A percentile compares a stretch with the other conserved stretches of the same genome.
Conservation (phyloP, 169 alveolate genomes). For the Plasmodium falciparum region DNA sequence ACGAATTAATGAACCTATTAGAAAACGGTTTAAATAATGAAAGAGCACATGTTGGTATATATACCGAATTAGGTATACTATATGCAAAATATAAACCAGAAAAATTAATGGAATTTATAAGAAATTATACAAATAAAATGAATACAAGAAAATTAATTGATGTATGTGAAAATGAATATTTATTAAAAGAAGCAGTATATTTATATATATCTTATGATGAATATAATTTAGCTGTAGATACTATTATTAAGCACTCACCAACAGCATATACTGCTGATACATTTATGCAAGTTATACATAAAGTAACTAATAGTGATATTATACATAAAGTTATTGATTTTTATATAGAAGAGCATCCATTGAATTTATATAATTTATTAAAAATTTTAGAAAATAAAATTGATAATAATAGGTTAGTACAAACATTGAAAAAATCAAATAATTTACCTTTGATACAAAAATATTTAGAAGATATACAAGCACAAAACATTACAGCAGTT, state of each 20-base stretch:
- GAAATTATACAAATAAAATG: slow-evolving; percentile 61
- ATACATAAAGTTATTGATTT: slow-evolving; percentile 98
- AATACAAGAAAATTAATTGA: slow-evolving; percentile 80
- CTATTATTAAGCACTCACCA: slow-evolving; percentile 88
- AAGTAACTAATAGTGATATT: slow-evolving; percentile 94
- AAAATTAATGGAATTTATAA: slow-evolving; percentile 91
- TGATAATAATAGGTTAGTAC: slow-evolving; percentile 95
- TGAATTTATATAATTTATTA: slow-evolving; percentile 94
- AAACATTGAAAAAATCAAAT: slow-evolving; percentile 88
- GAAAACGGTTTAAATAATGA: slow-evolving; percentile 81
- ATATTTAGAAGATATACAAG: slow-evolving; percentile 86
- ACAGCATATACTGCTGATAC: slow-evolving; percentile 89
- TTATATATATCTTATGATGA: slow-evolving; percentile 97
- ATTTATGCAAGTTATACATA: slow-evolving; percentile 78
- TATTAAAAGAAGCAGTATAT: slow-evolving; percentile 97
- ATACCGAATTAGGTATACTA: slow-evolving; percentile 99
- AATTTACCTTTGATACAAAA: slow-evolving; percentile 89
- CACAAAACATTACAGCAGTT: slow-evolving; percentile 92
- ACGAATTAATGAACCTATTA: slow-evolving; percentile 81
- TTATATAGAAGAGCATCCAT: slow-evolving; percentile 99
- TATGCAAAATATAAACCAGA: slow-evolving; percentile 98
- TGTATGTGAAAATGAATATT: slow-evolving; percentile 90
- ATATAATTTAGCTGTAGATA: slow-evolving; percentile 97
- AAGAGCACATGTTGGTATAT: slow-evolving; percentile 91
- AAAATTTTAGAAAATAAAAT: slow-evolving; percentile 87